Base-by-base conservation (phyloP, 2,329 filamentous ascomycete species). In the Colletotrichum limetticola region DNA sequence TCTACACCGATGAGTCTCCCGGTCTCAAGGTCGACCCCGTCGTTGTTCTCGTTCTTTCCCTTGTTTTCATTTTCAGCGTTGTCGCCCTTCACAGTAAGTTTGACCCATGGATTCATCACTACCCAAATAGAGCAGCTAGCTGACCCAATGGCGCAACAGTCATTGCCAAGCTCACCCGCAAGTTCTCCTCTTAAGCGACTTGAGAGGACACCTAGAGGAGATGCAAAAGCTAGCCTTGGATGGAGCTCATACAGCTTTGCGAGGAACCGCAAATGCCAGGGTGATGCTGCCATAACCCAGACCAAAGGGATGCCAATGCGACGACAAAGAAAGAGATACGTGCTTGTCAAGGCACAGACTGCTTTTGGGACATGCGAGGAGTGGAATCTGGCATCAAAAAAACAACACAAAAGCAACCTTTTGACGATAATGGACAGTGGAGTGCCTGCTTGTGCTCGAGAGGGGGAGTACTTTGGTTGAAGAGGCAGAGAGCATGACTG, bases 61-160 rank as follows among this genome's bases (percentile, higher is more conserved):
- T 99, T 79, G 97, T 97, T 75, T 99, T 99, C 86, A 99, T 99
- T 85, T 98, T 99, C 88, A 97, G 94, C 81, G 97, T 99, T 81
- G 97, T 99, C 80, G 95, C 95, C 78, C 89, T 99, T 82, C 97
- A 99, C 87, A 95, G 97, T 98, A 91, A 79, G 94, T 88, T 63
- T n/a, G 8, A 5, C 28, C 49, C 4, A 4, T 6, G 5, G 57
- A 42, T 53, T 57, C 11, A 22, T 9, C 28, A 30, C 37, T 42
- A 11, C 55, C 1, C n/a, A 5, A 5, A 26, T 6, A 52, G 35
- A n/a, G 19, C 46, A 49, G 58, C 55, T 26, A 8, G 26, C 56
- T 71, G 56, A 77, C 78, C 67, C 22, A 8, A 24, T 4, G 1
- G n/a, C 1, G 22, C 42, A n/a, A 11, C 76, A 98, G 95, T 98